Evolutionary conservation across 345 rosid species (phyloP).

Genomic region (Theobroma cacao): DNA sequence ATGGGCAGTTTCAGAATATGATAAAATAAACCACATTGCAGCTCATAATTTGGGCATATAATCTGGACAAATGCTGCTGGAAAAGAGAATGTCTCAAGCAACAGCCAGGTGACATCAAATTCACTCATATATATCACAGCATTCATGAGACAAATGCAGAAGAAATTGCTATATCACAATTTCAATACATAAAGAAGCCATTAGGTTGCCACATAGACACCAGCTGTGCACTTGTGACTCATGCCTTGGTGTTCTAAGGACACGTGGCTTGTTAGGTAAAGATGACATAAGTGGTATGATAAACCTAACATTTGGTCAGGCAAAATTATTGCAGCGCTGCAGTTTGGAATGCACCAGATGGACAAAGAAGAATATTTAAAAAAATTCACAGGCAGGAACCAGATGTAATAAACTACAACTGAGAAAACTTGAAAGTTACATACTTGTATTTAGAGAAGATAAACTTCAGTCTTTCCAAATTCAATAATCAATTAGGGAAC

Average conservation of each 20-base stretch:
- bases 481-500: neutral
- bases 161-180: conserved; percentile 1
- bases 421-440: neutral
- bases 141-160: neutral
- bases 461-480: neutral
- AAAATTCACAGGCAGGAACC: neutral
- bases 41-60: neutral
- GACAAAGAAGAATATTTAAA: neutral
- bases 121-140: neutral
- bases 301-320: neutral
- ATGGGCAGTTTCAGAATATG: neutral
- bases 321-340: neutral
- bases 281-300: neutral
- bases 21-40: neutral
- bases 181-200: neutral
- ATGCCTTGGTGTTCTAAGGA: neutral
- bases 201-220: neutral
- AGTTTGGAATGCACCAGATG: neutral
- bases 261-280: neutral
- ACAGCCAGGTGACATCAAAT: neutral
- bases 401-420: neutral
- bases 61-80: neutral
- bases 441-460: neutral
- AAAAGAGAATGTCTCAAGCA: neutral
- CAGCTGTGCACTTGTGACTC: neutral